These are phyloP conservation scores for Cryptococcus neoformans DNA, from an alignment of 1,284 basidiomycete genomes.

Conservation along the genomic window DNA sequence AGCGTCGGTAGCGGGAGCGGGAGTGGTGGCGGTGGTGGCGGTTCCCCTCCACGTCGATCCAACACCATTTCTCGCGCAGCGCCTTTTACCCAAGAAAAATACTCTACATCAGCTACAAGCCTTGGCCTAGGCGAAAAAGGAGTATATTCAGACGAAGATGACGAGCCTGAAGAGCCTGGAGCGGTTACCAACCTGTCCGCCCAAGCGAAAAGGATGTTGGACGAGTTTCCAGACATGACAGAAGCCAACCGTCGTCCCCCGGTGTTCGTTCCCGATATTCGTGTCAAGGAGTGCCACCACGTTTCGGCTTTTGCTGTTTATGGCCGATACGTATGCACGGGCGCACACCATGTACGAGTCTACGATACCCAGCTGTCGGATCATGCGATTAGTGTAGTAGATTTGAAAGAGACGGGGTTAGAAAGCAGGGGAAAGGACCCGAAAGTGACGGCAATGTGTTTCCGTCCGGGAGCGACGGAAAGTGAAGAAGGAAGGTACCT, in stretches of 20 bases:
- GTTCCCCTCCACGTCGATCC: constrained; percentile 9
- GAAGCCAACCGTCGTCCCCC: constrained; percentile 78
- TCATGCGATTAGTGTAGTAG: constrained; percentile 54
- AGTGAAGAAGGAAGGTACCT: constrained; percentile 55
- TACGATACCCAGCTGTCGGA: constrained; percentile 48
- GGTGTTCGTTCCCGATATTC: constrained; percentile 43
- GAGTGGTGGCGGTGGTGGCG: not conserved
- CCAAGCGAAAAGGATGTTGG: constrained; percentile 47
- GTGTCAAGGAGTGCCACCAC: constrained; percentile 41
- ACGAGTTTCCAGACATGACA: constrained; percentile 75
- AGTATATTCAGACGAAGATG: constrained; percentile 31
- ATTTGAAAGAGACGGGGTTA: constrained; percentile 60
- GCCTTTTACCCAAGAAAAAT: not conserved
- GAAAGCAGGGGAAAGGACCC: constrained; percentile 61
- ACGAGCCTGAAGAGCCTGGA: constrained; percentile 23
- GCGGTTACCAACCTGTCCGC: constrained; percentile 12
- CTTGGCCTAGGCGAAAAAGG: not conserved
- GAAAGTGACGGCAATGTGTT: constrained; percentile 71
- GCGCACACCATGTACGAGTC: constrained; percentile 62
- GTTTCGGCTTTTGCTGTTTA: constrained; percentile 59
- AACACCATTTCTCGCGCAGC: not conserved
- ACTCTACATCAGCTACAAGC: not conserved
- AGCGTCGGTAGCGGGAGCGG: too few relatives aligned
- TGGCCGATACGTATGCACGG: constrained; percentile 63
- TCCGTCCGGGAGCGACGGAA: constrained; percentile 58